Percentiles rank a stretch among this genome's conserved stretches.
Evolutionary conservation across 495 filamentous ascomycete species (phyloP).

Genomic region (Viridothelium virens): DNA sequence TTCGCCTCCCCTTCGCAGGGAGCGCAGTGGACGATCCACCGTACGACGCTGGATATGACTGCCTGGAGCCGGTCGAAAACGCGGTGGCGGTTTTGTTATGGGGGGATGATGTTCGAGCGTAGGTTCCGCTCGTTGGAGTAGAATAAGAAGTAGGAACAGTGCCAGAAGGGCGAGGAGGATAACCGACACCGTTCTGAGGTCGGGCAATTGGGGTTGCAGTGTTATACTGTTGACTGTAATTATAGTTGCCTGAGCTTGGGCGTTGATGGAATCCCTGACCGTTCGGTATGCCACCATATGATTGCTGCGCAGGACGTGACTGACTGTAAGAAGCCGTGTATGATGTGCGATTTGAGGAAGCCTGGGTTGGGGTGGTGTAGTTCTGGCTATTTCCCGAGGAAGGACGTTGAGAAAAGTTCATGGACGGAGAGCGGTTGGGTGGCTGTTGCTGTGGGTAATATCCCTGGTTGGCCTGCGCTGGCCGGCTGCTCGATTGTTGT

Average conservation of each 20-base stretch:
- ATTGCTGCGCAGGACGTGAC: conserved; percentile 13
- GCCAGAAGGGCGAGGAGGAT: neutral
- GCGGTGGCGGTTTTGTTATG: neutral
- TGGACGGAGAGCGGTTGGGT: conserved; percentile 25
- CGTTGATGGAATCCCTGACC: neutral
- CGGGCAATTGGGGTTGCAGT: conserved; percentile 6
- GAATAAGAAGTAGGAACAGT: conserved; percentile 12
- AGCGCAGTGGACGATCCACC: neutral
- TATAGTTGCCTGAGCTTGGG: conserved; percentile 1
- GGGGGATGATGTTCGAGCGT: neutral
- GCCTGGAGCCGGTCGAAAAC: neutral
- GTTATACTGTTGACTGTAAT: conserved; percentile 16
- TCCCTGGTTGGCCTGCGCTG: conserved; percentile 21
- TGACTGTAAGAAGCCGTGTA: conserved; percentile 16
- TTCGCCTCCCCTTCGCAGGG: neutral
- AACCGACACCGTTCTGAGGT: neutral
- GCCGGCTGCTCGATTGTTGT: conserved; percentile 16
- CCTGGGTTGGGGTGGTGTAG: conserved; percentile 19
- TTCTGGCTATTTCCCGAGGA: conserved; percentile 16
- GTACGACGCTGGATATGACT: neutral
- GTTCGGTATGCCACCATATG: neutral
- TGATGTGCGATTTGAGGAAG: conserved; percentile 15
- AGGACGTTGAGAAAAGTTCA: conserved; percentile 11
- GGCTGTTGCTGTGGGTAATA: conserved; percentile 31
- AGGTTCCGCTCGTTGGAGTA: conserved; percentile 16